A percentile compares a stretch with the other conserved stretches of the same genome.
Conservation (phyloP, 306 rosid genomes). For the Glycine tomentella region DNA sequence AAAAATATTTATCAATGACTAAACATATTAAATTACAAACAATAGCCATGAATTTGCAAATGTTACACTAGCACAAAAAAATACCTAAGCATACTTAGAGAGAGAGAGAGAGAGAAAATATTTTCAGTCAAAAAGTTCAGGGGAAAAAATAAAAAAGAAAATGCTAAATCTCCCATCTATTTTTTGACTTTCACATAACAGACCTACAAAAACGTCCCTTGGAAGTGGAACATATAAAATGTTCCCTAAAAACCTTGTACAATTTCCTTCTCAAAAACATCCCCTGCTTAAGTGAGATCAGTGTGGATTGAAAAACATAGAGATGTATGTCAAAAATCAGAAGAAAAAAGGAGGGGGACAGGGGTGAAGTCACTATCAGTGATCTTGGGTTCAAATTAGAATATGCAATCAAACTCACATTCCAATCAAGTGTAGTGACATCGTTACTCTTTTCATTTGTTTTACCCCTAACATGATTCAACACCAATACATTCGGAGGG, state of each 20-base stretch:
- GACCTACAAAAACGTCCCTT: neutral
- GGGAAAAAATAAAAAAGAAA: neutral
- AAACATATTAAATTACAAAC: slow-evolving; percentile 4
- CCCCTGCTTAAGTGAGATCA: neutral
- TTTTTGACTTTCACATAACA: neutral
- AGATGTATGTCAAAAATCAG: neutral
- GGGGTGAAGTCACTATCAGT: slow-evolving; percentile 3
- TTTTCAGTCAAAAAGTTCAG: neutral
- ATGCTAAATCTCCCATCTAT: neutral
- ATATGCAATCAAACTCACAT: slow-evolving; percentile 66
- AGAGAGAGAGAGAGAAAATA: neutral
- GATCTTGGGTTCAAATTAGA: slow-evolving; percentile 39
- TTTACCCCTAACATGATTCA: slow-evolving; percentile 84
- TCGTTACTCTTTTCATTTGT: slow-evolving; percentile 84
- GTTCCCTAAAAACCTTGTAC: neutral
- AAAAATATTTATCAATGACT: neutral
- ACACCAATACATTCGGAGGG: slow-evolving; percentile 66
- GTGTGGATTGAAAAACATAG: neutral
- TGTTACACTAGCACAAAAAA: slow-evolving; percentile 2
- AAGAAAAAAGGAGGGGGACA: neutral
- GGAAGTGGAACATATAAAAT: neutral
- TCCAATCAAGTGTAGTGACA: slow-evolving; percentile 96
- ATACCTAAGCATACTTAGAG: slow-evolving; percentile 17
- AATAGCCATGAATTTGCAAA: neutral
- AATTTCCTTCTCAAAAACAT: slow-evolving; percentile 13